Evolutionary conservation across 148 eudicot genomes (phyloP), one percentile per base, ranked within the genome.

Genomic region (Arctostaphylos glauca): DNA sequence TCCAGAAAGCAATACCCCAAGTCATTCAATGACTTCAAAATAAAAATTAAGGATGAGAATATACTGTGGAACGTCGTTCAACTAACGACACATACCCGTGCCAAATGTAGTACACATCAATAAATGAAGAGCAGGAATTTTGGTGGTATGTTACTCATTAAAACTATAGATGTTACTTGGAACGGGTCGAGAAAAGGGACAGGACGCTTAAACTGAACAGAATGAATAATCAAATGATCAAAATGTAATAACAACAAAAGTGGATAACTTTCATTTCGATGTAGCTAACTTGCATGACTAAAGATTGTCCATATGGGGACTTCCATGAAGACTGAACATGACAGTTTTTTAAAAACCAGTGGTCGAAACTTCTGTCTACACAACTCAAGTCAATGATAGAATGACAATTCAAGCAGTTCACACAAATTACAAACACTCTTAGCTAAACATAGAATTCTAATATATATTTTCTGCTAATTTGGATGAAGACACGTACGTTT

Each of bases 401-500:
- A 23, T 15, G 23, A 21, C 47, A 73, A 62, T 52, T 80, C 75
- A 67, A 50, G 31, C 23, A 66, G 47, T 19, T 25, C 18, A 25
- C 31, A 80, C 60, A 50, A 68, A 50, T 2, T 48, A 68, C 59
- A 68, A 68, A 19, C 4, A 41, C 62, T 13, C 31, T 80, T 6
- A 41, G n/a, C 18, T 49, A 16, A 80, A 80, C 62, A 49, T 49
- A 16, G 8, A 5, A 5, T 71, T 15, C 23, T 9, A 23, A 50
- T 23, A 49, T 13, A 49, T 48, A 21, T 8, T 48, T 55, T 58
- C 5, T 1, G 16, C 44, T 53, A 54, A 70, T n/a, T 47, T 54
- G 83, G 50, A 43, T 38, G 74, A 70, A 78, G 16, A 59, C 62
- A 49, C 82, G 80, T 82, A 91, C 96, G 87, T 70, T 85, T 89